These are phyloP conservation scores for Apostasia ramifera DNA, from an alignment of 106 monocot species.

Conservation along the genomic window DNA sequence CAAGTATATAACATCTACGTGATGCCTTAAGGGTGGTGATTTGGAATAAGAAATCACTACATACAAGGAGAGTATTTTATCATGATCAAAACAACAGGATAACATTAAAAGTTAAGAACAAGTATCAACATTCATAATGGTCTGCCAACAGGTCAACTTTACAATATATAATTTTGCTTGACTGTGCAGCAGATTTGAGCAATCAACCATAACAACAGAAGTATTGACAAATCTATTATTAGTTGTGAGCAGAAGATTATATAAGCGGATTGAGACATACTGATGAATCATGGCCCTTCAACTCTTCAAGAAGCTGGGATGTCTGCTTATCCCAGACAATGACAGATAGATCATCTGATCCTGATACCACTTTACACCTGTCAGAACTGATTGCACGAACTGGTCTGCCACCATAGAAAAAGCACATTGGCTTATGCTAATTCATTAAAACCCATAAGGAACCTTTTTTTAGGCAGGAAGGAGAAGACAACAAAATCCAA, in stretches of 20 bases:
- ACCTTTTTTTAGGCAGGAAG: not conserved
- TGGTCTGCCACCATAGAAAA: constrained; percentile 45
- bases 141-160: no score
- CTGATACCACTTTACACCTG: constrained; percentile 88
- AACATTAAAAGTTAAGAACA: no score
- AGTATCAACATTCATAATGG: no score
- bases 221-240: not conserved
- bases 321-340: constrained; percentile 99
- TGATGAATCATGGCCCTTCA: constrained; percentile 89
- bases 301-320: constrained; percentile 85
- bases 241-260: not conserved
- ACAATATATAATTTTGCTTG: no score
- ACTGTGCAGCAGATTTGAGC: no score
- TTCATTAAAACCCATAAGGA: not conserved
- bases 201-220: not conserved
- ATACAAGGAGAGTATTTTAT: no score
- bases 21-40: not conserved
- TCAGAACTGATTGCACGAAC: constrained; percentile 92
- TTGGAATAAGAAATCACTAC: not conserved
- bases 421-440: not conserved
- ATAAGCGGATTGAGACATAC: constrained; percentile 21
- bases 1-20: not conserved
- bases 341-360: constrained; percentile 94
- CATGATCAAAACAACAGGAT: no score
- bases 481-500: not conserved